Percentiles rank a stretch among this genome's conserved stretches.
Evolutionary conservation across 306 rosid species (phyloP).

Genomic region (Cucurbita ficifolia): DNA sequence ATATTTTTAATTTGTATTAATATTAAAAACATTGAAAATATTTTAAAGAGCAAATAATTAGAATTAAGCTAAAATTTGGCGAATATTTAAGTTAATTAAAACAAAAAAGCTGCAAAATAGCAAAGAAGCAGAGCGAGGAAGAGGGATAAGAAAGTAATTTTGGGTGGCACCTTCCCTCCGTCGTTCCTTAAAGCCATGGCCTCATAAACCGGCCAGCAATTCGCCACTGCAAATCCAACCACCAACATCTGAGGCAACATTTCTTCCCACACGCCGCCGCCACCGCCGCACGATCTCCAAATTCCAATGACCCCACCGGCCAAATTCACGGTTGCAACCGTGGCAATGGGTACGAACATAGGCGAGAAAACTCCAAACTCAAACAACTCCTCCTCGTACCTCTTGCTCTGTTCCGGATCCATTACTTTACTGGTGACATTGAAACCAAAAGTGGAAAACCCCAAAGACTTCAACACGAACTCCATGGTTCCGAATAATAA

Average conservation of each 20-base stretch:
- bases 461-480: constrained; percentile 6
- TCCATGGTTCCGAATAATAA: constrained; percentile 14
- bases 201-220: constrained; percentile 17
- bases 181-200: constrained; percentile 17
- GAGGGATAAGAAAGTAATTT: not conserved
- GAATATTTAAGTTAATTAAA: no score
- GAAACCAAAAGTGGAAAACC: constrained; percentile 14
- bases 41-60: no score
- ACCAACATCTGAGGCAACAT: constrained; percentile 14
- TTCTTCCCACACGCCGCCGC: constrained; percentile 1
- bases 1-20: no score
- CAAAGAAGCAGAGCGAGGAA: not conserved
- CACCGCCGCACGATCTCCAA: not conserved
- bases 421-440: constrained; percentile 25
- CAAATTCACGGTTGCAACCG: constrained; percentile 20
- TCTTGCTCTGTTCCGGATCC: constrained; percentile 19
- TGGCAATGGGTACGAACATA: constrained; percentile 17
- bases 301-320: not conserved
- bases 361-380: constrained; percentile 28
- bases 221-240: constrained; percentile 15
- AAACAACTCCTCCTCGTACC: constrained; percentile 18
- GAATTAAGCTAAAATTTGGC: no score
- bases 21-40: no score
- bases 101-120: not conserved
- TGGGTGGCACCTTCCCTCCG: constrained; percentile 15